A percentile compares a stretch with the other conserved stretches of the same genome.
Evolutionary conservation across 2,329 filamentous ascomycete genomes (phyloP).

Genomic region (Ascochyta rabiei): DNA sequence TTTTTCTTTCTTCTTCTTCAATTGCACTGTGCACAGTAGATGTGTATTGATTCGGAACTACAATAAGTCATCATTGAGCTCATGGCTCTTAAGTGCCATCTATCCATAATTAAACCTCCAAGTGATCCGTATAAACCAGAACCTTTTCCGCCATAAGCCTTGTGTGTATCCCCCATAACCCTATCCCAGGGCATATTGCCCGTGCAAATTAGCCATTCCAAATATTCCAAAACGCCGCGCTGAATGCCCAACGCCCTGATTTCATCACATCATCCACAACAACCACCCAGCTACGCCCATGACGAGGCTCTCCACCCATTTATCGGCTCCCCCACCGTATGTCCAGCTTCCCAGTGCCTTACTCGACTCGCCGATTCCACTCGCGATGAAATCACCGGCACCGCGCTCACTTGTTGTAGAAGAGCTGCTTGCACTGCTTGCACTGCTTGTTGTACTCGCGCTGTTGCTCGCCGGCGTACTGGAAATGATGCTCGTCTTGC

Average conservation of each 20-base stretch:
- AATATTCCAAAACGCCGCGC: constrained; percentile 5
- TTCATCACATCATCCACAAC: constrained; percentile 30
- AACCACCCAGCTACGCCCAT: constrained; percentile 39
- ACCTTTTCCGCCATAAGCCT: neutral
- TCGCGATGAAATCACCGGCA: constrained; percentile 13
- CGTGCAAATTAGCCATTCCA: neutral
- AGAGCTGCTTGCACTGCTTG: constrained; percentile 12
- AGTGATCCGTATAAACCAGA: neutral
- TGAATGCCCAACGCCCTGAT: constrained; percentile 4
- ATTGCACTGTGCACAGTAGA: neutral
- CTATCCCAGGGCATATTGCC: neutral
- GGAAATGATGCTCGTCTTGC: constrained; percentile 37
- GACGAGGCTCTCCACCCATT: constrained; percentile 33
- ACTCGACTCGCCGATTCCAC: constrained; percentile 11
- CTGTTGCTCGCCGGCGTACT: constrained; percentile 34
- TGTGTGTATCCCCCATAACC: neutral
- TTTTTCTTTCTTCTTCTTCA: too few species aligned
- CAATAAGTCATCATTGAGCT: neutral
- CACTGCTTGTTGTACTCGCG: constrained; percentile 32
- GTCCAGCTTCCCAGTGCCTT: constrained; percentile 9
- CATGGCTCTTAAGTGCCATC: neutral
- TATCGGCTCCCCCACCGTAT: constrained; percentile 26
- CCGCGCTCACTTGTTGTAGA: constrained; percentile 10
- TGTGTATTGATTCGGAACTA: neutral
- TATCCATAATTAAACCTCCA: neutral